A percentile compares a stretch with the other conserved stretches of the same genome.
These are phyloP conservation scores for Debaryomyces psychrophilus DNA, from an alignment of 1,139 yeast genomes.

Conservation along the genomic window DNA sequence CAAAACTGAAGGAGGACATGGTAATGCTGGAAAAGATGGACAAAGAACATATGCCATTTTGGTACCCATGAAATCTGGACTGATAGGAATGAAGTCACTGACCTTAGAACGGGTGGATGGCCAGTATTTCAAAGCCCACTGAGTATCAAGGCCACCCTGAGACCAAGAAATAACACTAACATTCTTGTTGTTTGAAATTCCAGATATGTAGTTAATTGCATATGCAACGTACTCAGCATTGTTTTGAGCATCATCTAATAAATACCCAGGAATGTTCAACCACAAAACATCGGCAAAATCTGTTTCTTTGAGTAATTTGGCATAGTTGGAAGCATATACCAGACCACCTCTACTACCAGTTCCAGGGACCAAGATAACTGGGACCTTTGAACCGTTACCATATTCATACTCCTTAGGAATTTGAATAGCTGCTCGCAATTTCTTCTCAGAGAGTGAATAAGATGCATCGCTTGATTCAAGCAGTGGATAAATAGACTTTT, in stretches of 20 bases:
- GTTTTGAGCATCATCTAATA: slow-evolving; percentile 7
- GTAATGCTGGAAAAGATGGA: not conserved
- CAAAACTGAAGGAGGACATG: slow-evolving; percentile 7
- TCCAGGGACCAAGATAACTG: slow-evolving; percentile 8
- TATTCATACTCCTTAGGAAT: slow-evolving; percentile 6
- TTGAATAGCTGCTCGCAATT: slow-evolving; percentile 6
- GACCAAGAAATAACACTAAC: slow-evolving; percentile 9
- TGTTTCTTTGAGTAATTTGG: slow-evolving; percentile 2
- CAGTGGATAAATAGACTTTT: slow-evolving; percentile 4
- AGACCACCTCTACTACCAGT: slow-evolving; percentile 8
- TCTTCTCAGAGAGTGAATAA: slow-evolving; percentile 2
- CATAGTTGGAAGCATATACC: slow-evolving; percentile 7
- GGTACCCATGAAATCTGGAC: slow-evolving; percentile 10
- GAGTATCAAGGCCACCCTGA: slow-evolving; percentile 9
- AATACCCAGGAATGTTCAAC: slow-evolving; percentile 5
- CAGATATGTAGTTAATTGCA: slow-evolving; percentile 9
- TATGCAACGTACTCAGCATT: slow-evolving; percentile 11
- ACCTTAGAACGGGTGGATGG: slow-evolving; percentile 8
- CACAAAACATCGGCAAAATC: slow-evolving; percentile 6
- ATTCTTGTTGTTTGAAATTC: slow-evolving; percentile 6
- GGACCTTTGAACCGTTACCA: not conserved
- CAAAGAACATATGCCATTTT: slow-evolving; percentile 2
- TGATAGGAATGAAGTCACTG: slow-evolving; percentile 8
- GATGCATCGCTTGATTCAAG: slow-evolving; percentile 6
- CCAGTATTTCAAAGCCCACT: slow-evolving; percentile 10